These are phyloP conservation scores for Dactylella cylindrospora DNA, from an alignment of 2,329 filamentous ascomycete species.

Conservation along the genomic window DNA sequence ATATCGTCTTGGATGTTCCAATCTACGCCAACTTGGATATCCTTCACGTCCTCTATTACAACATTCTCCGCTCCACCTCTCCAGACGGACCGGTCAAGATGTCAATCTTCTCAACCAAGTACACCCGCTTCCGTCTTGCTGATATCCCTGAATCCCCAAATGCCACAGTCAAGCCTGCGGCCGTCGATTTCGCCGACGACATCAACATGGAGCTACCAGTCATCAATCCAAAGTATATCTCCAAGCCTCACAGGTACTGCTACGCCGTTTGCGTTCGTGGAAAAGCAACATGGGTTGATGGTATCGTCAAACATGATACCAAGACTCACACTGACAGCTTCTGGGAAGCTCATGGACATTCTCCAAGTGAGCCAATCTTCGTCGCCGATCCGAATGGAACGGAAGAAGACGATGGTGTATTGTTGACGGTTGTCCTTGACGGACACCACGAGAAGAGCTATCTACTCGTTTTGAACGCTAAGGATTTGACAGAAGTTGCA, in stretches of 20 bases:
- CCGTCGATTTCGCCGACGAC: constrained; percentile 36
- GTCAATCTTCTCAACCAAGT: constrained; percentile 52
- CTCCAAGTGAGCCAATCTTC: constrained; percentile 70
- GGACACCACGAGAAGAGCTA: constrained; percentile 61
- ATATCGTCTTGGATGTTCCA: constrained; percentile 67
- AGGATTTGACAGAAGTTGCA: constrained; percentile 64
- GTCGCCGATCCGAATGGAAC: constrained; percentile 55
- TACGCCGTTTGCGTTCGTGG: constrained; percentile 63
- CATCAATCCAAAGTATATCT: constrained; percentile 63
- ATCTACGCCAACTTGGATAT: constrained; percentile 67
- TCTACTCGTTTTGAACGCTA: constrained; percentile 66
- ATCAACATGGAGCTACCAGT: constrained; percentile 61
- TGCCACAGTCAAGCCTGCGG: constrained; percentile 8
- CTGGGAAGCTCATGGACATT: constrained; percentile 65
- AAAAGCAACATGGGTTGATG: constrained; percentile 63
- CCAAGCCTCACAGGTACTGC: constrained; percentile 61
- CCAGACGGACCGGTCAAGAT: constrained; percentile 56
- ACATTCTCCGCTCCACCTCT: constrained; percentile 64
- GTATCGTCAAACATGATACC: constrained; percentile 67
- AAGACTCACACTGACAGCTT: constrained; percentile 57
- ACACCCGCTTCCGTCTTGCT: constrained; percentile 47
- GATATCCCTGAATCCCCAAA: constrained; percentile 26
- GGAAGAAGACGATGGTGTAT: constrained; percentile 61
- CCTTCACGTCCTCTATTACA: constrained; percentile 68
- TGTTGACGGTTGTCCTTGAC: constrained; percentile 67